Evolutionary conservation across 169 alveolate genomes (phyloP).

Genomic region (Pseudocohnilembus persalinus): DNA sequence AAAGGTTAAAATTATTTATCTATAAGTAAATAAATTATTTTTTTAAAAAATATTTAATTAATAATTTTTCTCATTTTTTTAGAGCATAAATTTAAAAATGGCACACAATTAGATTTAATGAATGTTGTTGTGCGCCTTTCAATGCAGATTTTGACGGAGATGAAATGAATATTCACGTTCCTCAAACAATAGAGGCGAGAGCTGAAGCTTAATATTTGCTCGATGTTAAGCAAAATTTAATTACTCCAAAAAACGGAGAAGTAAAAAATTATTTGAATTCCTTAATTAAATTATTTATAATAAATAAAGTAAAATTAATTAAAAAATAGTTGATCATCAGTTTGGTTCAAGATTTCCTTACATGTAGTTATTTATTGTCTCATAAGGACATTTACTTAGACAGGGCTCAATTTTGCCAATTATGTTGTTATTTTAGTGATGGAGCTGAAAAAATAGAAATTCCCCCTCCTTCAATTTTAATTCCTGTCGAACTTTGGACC

Average conservation of each 20-base stretch:
- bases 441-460: conserved; percentile 71
- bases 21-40: too few species aligned
- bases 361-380: conserved; percentile 93
- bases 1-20: too few species aligned
- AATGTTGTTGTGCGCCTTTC: conserved; percentile 95
- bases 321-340: conserved; percentile 89
- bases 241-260: conserved; percentile 98
- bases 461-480: conserved; percentile 65
- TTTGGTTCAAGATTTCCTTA: conserved; percentile 93
- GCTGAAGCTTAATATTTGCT: conserved; percentile 94
- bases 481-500: conserved; percentile 94
- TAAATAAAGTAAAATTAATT: background rate
- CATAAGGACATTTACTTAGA: conserved; percentile 94
- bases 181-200: conserved; percentile 97
- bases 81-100: conserved; percentile 79
- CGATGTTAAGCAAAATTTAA: conserved; percentile 93
- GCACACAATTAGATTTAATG: conserved; percentile 85
- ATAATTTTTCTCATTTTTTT: background rate
- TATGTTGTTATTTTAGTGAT: conserved; percentile 93
- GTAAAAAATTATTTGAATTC: background rate
- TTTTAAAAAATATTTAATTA: background rate
- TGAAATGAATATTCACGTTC: conserved; percentile 99
- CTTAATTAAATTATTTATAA: background rate
- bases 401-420: conserved; percentile 90
- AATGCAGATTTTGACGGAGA: conserved; percentile 99